Conservation (phyloP, 306 rosid species). For the Trifolium dubium region DNA sequence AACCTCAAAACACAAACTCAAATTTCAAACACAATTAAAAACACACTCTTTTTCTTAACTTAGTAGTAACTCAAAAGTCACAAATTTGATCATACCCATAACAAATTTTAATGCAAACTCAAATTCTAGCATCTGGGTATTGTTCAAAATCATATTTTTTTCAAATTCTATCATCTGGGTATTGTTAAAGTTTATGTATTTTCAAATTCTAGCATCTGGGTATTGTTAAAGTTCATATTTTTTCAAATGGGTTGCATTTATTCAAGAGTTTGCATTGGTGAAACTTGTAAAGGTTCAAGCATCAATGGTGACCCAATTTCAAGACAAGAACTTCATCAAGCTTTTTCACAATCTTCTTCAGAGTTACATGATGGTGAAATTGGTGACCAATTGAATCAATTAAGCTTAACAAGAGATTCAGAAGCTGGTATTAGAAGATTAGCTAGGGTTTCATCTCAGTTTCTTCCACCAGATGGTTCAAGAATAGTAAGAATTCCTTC, state of each 20-base stretch:
- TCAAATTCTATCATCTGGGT: constrained; percentile 46
- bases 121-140: constrained; percentile 37
- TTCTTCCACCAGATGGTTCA: constrained; percentile 90
- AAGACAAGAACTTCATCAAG: constrained; percentile 41
- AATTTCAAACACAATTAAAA: background rate
- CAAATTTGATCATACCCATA: no score
- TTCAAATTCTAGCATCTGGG: constrained; percentile 17
- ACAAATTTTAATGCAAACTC: constrained; percentile 48
- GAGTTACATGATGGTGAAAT: constrained; percentile 51
- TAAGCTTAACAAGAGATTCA: constrained; percentile 59
- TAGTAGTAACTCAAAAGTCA: no score
- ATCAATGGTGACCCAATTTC: constrained; percentile 52
- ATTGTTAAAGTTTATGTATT: constrained; percentile 13
- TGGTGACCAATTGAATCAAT: constrained; percentile 59
- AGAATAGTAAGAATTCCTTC: constrained; percentile 67
- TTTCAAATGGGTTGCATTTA: constrained; percentile 85
- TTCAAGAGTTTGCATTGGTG: constrained; percentile 84
- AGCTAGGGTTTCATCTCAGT: constrained; percentile 93
- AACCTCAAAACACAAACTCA: background rate
- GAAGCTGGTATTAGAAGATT: constrained; percentile 82
- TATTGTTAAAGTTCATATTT: constrained; percentile 35
- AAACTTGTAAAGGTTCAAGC: constrained; percentile 54
- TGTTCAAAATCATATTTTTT: constrained; percentile 10
- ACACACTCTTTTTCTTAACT: no score
- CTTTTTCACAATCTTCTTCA: constrained; percentile 55